These are phyloP conservation scores for Lonicera japonica DNA, from an alignment of 129 eudicot species.

Conservation along the genomic window DNA sequence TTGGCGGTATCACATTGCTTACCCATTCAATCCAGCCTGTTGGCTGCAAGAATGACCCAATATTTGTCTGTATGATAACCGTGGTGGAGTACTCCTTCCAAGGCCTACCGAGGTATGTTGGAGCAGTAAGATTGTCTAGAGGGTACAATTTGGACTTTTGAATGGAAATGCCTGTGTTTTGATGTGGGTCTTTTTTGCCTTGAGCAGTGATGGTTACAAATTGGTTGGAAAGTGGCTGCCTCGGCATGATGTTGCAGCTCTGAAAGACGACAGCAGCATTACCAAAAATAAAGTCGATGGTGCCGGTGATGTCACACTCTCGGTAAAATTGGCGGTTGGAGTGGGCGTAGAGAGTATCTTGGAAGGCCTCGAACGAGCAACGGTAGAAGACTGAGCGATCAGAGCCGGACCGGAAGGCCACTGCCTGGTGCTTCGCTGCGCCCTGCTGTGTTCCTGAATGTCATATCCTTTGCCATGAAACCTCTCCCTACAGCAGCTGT, in stretches of 20 bases:
- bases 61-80: conserved; percentile 46
- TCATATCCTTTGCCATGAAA: conserved; percentile 58
- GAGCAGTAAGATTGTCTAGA: conserved; percentile 30
- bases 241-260: conserved; percentile 51
- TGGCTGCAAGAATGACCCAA: conserved; percentile 39
- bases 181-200: conserved; percentile 68
- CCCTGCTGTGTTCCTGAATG: conserved; percentile 63
- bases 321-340: conserved; percentile 74
- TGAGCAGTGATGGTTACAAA: conserved; percentile 72
- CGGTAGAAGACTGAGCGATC: conserved; percentile 56
- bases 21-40: conserved; percentile 66
- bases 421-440: conserved; percentile 69
- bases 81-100: conserved; percentile 70
- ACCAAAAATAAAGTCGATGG: conserved; percentile 78
- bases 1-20: conserved; percentile 42
- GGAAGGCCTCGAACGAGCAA: conserved; percentile 56
- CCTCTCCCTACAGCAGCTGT: conserved; percentile 47
- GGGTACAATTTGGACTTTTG: conserved; percentile 42
- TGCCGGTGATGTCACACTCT: conserved; percentile 59
- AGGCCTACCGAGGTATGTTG: conserved; percentile 62
- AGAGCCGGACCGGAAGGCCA: conserved; percentile 61
- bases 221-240: conserved; percentile 50
- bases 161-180: conserved; percentile 62
- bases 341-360: conserved; percentile 73
- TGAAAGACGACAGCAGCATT: conserved; percentile 69